Conservation (phyloP, 495 filamentous ascomycete species). For the Aspergillus asperescens region DNA sequence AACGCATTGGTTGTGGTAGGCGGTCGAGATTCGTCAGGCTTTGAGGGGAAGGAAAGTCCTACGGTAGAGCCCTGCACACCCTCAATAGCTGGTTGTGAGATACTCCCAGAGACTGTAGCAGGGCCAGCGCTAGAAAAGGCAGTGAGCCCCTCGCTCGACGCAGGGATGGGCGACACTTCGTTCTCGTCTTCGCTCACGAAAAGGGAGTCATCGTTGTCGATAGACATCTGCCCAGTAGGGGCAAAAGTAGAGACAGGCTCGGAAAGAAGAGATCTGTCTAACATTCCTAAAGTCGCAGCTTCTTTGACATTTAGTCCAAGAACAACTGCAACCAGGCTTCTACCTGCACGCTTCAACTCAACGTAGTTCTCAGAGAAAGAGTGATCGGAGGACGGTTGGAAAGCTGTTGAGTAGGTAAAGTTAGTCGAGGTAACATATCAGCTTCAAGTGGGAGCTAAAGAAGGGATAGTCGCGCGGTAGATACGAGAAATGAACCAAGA, state of each 20-base stretch:
- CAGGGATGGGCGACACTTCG: constrained; percentile 6
- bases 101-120: constrained; percentile 12
- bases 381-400: constrained; percentile 44
- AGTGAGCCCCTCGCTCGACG: too few relatives aligned
- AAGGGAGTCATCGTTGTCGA: constrained; percentile 33
- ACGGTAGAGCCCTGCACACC: background rate
- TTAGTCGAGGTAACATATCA: constrained; percentile 16
- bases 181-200: constrained; percentile 44
- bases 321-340: constrained; percentile 45
- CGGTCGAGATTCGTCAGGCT: constrained; percentile 1
- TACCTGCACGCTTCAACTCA: constrained; percentile 46
- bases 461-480: background rate
- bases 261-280: constrained; percentile 33
- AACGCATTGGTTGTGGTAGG: constrained; percentile 16
- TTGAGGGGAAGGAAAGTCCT: background rate
- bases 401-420: constrained; percentile 25
- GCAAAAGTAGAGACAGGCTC: constrained; percentile 13
- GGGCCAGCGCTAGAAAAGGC: too few relatives aligned
- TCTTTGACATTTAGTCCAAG: constrained; percentile 48
- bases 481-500: background rate
- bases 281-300: constrained; percentile 42
- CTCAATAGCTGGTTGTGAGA: constrained; percentile 8
- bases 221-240: constrained; percentile 3
- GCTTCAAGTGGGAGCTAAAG: background rate
- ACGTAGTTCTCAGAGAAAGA: constrained; percentile 47